Percentiles rank a stretch among this genome's conserved stretches.
Evolutionary conservation across 1,284 basidiomycete genomes (phyloP).

Genomic region (Apiotrichum veenhuisii): DNA sequence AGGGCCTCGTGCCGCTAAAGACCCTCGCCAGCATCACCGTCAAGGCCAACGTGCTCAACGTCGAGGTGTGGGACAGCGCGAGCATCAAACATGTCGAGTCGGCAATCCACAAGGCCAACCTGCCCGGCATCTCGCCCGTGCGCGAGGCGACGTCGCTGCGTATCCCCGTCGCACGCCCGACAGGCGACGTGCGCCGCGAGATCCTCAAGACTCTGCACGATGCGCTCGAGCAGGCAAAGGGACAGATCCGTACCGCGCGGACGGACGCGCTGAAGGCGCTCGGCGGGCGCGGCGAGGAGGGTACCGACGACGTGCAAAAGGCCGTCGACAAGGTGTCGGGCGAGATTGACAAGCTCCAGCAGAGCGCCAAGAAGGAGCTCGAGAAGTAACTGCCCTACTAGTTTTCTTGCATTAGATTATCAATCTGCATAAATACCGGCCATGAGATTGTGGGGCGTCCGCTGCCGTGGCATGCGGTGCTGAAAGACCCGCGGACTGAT

Average conservation of each 20-base stretch:
- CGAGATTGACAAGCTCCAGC: slow-evolving; percentile 38
- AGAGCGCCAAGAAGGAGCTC: slow-evolving; percentile 47
- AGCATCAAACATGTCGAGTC: slow-evolving; percentile 43
- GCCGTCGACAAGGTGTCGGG: slow-evolving; percentile 36
- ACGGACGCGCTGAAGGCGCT: slow-evolving; percentile 44
- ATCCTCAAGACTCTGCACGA: slow-evolving; percentile 34
- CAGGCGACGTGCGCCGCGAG: slow-evolving; percentile 36
- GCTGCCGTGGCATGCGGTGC: background rate
- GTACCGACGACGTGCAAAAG: slow-evolving; percentile 42
- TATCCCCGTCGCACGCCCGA: slow-evolving; percentile 44
- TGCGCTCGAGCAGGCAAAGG: slow-evolving; percentile 44
- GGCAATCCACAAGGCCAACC: slow-evolving; percentile 45
- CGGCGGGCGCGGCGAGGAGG: slow-evolving; percentile 37
- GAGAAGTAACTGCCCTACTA: slow-evolving; percentile 32
- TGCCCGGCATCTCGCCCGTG: slow-evolving; percentile 46
- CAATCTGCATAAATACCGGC: background rate
- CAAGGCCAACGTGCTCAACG: slow-evolving; percentile 33
- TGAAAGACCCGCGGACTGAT: too few relatives aligned
- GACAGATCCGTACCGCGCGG: slow-evolving; percentile 41
- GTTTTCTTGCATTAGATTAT: background rate
- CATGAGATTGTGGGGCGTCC: background rate
- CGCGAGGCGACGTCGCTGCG: slow-evolving; percentile 31
- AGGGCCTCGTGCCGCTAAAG: slow-evolving; percentile 33
- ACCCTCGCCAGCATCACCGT: slow-evolving; percentile 44
- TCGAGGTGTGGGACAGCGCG: slow-evolving; percentile 45